Base-by-base conservation (phyloP, 257 asterid genomes). In the Solanum chilense region DNA sequence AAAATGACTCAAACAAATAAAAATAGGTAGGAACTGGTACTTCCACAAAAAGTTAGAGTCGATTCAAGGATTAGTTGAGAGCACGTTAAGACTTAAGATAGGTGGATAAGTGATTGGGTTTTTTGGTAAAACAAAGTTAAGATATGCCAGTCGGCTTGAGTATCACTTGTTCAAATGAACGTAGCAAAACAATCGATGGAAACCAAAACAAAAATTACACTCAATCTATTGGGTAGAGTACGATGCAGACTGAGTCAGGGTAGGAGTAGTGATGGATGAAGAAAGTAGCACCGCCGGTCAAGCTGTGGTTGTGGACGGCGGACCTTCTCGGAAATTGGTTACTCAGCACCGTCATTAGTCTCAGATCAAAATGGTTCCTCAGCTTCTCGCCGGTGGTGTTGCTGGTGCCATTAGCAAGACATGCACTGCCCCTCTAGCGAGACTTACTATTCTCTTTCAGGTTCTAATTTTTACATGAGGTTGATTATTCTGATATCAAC, bases 361-460 rank as follows among this genome's bases (percentile, higher is more conserved):
- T 16, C 97, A 92, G 49, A 92, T 93, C 73, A 95, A 93, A 3
- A 90, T 96, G 7, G 92, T 91, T 3, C 90, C 98, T 27, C 98
- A 95, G 92, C 98, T 95, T 70, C 89, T 95, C 11, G 98, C 98
- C 31, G 98, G 98, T 9, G 98, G 98, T n/a, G 84, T 95, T 16
- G 98, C 98, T 77, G 98, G 98, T 68, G 98, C 98, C 77, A 93
- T 95, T 33, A 94, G 97, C 88, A 95, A 95, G 93, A 95, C 98
- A 27, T 93, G 96, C 84, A 95, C 98, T 29, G 98, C 98, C 29
- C 98, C 98, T 39, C 95, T 95, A 23, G 95, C 98, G 39, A 96
- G 98, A 82, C 95, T 95, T 69, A 95, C 98, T 69, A 95, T 95
- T 87, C 95, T 93, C 4, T 95, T 95, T 88, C 98, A 95, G 98